Evolutionary conservation across 352 stramenopile species (phyloP).

Genomic region (Globisporangium splendens): DNA sequence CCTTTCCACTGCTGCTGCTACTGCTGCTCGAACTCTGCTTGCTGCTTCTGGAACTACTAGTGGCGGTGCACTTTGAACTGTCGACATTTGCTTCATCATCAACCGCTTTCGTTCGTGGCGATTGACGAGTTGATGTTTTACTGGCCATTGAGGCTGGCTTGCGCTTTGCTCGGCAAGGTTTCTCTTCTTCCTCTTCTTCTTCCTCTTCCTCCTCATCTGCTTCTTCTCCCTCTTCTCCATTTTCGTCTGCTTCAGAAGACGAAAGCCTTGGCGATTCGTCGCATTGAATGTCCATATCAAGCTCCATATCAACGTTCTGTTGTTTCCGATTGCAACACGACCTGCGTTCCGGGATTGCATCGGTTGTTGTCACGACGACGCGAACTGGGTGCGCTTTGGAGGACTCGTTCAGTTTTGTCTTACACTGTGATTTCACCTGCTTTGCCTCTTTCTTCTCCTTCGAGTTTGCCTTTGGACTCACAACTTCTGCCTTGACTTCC

Average conservation of each 20-base stretch:
- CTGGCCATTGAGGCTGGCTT: too few relatives aligned
- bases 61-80: too few relatives aligned
- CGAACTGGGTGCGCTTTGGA: slow-evolving; percentile 20
- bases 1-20: slow-evolving; percentile 4
- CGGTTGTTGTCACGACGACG: slow-evolving; percentile 42
- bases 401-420: too few relatives aligned
- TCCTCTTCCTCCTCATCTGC: slow-evolving; percentile 12
- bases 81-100: too few relatives aligned
- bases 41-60: too few relatives aligned
- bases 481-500: background rate
- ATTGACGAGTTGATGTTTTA: too few relatives aligned
- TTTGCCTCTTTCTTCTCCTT: background rate
- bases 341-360: slow-evolving; percentile 48
- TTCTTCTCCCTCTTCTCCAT: slow-evolving; percentile 11
- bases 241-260: slow-evolving; percentile 2
- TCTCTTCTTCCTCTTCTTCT: slow-evolving; percentile 14
- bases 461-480: background rate
- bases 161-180: background rate
- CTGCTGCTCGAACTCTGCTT: background rate
- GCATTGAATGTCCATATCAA: slow-evolving; percentile 51
- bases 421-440: background rate
- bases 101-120: too few relatives aligned
- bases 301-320: slow-evolving; percentile 48
- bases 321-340: slow-evolving; percentile 21
- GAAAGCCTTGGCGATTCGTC: slow-evolving; percentile 10